phyloP scores from a whole-genome alignment of 2,329 filamentous ascomycete species.

The Annulohypoxylon truncatum region DNA sequence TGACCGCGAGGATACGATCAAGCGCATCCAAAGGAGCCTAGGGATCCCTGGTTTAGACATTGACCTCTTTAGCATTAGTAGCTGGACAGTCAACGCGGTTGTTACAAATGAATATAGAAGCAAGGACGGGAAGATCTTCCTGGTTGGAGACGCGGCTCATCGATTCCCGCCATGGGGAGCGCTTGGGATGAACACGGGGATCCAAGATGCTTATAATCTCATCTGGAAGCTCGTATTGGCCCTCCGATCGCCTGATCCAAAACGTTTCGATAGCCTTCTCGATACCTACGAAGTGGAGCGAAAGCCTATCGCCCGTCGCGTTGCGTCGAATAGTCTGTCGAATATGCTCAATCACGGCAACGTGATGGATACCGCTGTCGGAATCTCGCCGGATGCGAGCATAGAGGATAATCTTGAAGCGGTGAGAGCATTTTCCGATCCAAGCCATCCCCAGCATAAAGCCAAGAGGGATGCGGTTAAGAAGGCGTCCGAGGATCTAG shows the following conservation, averaged over 20 bases:
- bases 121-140: conserved; percentile 1
- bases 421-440: background rate
- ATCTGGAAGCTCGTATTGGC: conserved; percentile 2
- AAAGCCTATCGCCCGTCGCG: conserved; percentile 6
- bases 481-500: background rate
- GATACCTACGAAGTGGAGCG: conserved; percentile 4
- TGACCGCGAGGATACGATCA: background rate
- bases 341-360: conserved; percentile 10
- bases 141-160: conserved; percentile 7
- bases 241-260: background rate
- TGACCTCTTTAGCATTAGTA: background rate
- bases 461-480: conserved; percentile 2
- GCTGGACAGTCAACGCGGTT: conserved; percentile 2
- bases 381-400: conserved; percentile 2
- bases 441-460: background rate
- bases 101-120: conserved; percentile 1
- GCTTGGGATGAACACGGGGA: background rate
- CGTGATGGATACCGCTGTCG: conserved; percentile 3
- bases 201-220: conserved; percentile 7
- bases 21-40: background rate
- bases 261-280: conserved; percentile 1
- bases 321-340: conserved; percentile 1
- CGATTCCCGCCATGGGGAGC: conserved; percentile 7
- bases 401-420: conserved; percentile 3
- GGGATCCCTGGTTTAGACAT: background rate